Percentiles rank a stretch among this genome's conserved stretches.
These are phyloP conservation scores for Hygrophorus pudorinus DNA, from an alignment of 768 basidiomycete genomes.

Conservation along the genomic window DNA sequence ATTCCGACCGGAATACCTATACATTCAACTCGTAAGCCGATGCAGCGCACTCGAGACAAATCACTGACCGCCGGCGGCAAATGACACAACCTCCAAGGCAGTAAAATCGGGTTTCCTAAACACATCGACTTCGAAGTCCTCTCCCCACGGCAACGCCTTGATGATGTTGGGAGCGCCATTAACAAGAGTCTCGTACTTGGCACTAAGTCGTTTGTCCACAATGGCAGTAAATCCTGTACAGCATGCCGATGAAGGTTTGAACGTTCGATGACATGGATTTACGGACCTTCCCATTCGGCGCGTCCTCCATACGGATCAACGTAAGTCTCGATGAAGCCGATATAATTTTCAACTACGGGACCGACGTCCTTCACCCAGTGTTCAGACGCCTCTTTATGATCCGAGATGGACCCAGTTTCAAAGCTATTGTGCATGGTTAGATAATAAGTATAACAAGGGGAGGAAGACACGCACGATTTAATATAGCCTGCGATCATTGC, in stretches of 20 bases:
- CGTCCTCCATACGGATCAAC: constrained; percentile 87
- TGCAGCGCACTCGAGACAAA: background rate
- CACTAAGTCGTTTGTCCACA: constrained; percentile 75
- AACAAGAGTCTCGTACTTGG: constrained; percentile 73
- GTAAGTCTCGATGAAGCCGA: constrained; percentile 63
- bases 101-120: constrained; percentile 88
- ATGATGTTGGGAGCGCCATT: constrained; percentile 69
- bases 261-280: constrained; percentile 1
- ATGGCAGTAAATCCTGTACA: constrained; percentile 76
- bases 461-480: constrained; percentile 44
- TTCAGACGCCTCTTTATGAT: constrained; percentile 67
- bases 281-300: constrained; percentile 82
- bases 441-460: background rate
- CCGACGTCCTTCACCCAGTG: constrained; percentile 84
- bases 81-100: constrained; percentile 71
- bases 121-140: constrained; percentile 52
- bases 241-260: constrained; percentile 6
- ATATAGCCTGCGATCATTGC: constrained; percentile 74
- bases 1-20: constrained; percentile 81
- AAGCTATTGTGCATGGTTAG: constrained; percentile 36
- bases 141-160: constrained; percentile 77
- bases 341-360: constrained; percentile 81
- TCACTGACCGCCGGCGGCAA: constrained; percentile 67
- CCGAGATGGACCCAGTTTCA: constrained; percentile 65
- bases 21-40: background rate